Evolutionary conservation across 306 rosid species (phyloP).

Genomic region (Prosopis cineraria): DNA sequence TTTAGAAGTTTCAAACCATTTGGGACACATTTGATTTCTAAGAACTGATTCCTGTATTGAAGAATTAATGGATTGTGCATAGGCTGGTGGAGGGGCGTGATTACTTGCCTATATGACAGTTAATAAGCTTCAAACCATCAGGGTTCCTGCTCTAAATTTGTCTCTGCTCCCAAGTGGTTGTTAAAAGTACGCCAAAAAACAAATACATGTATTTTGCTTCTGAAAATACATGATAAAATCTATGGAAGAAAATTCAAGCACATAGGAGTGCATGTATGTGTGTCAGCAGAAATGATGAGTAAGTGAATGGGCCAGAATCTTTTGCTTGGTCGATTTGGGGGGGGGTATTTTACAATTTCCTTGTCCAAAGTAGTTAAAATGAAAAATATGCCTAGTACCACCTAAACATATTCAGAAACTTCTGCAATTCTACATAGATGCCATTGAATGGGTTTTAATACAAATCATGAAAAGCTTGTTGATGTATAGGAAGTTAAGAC

Average conservation of each 20-base stretch:
- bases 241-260: constrained; percentile 1
- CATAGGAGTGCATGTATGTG: neutral
- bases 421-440: neutral
- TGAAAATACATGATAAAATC: neutral
- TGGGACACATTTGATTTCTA: neutral
- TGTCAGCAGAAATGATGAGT: neutral
- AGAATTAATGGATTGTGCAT: neutral
- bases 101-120: neutral
- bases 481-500: neutral
- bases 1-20: neutral
- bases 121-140: neutral
- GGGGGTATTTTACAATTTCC: neutral
- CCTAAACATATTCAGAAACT: neutral
- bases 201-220: neutral
- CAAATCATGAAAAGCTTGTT: neutral
- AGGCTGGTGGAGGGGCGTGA: neutral
- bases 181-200: neutral
- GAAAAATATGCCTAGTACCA: neutral
- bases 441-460: neutral
- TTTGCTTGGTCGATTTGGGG: neutral
- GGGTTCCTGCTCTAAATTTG: neutral
- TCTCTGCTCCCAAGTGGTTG: neutral
- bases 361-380: neutral
- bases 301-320: neutral
- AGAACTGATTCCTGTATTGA: neutral